Conservation (phyloP, 805 yeast species). For the Ogataea wickerhamii region DNA sequence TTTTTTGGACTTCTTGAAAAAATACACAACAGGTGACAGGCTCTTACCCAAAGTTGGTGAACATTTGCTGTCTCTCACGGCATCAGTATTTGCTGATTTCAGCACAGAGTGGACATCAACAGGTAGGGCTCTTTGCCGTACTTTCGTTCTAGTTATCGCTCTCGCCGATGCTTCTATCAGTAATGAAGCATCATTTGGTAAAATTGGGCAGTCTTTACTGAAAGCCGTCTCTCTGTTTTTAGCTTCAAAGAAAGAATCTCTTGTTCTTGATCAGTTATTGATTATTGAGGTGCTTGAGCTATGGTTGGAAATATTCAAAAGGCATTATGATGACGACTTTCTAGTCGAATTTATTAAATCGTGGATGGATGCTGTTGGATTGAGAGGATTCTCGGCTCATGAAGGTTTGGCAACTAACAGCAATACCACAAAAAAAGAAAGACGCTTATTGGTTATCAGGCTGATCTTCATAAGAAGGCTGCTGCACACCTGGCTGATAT, state of each 20-base stretch:
- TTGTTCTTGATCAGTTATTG: conserved; percentile 60
- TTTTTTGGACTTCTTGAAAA: conserved; percentile 47
- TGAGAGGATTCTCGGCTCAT: conserved; percentile 51
- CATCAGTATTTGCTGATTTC: conserved; percentile 46
- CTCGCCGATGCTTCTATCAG: conserved; percentile 28
- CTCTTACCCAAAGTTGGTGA: conserved; percentile 50
- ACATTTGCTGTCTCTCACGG: conserved; percentile 43
- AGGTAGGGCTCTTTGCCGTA: conserved; percentile 62
- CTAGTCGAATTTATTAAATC: conserved; percentile 40
- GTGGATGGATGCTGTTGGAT: conserved; percentile 53
- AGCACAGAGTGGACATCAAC: conserved; percentile 56
- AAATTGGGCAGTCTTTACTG: conserved; percentile 29
- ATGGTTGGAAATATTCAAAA: conserved; percentile 44
- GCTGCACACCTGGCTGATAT: conserved; percentile 38
- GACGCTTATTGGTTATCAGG: conserved; percentile 53
- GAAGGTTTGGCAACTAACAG: conserved; percentile 25
- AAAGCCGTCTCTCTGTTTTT: conserved; percentile 42
- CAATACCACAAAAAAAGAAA: conserved; percentile 46
- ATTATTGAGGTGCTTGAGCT: conserved; percentile 58
- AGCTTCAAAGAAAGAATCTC: conserved; percentile 40
- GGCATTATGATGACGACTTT: conserved; percentile 36
- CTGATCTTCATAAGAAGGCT: conserved; percentile 58
- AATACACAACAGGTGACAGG: conserved; percentile 17
- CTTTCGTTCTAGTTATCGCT: conserved; percentile 49
- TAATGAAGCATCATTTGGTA: conserved; percentile 11